Percentiles rank a stretch among this genome's conserved stretches.
phyloP scores from a whole-genome alignment of 2,329 filamentous ascomycete species.

The Colletotrichum musicola region DNA sequence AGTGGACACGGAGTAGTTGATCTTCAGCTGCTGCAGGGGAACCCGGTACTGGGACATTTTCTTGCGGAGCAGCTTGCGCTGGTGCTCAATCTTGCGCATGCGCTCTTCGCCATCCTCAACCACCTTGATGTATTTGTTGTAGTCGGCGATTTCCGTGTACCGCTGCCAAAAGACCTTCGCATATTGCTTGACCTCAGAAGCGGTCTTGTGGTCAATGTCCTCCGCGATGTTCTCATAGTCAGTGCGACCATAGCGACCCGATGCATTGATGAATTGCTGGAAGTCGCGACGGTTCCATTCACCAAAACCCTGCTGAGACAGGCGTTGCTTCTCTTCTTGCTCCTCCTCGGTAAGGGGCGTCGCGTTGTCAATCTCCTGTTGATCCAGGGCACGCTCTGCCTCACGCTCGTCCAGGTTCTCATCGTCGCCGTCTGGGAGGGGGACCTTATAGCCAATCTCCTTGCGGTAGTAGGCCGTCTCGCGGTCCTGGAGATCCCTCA shows the following conservation, averaged over 20 bases:
- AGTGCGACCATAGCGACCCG: constrained; percentile 88
- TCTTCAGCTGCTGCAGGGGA: constrained; percentile 95
- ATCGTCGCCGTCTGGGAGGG: constrained; percentile 87
- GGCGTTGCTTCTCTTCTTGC: constrained; percentile 83
- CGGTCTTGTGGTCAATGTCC: constrained; percentile 91
- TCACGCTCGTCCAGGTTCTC: constrained; percentile 88
- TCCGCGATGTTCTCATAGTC: constrained; percentile 88
- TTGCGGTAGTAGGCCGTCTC: constrained; percentile 97
- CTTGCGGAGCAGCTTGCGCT: constrained; percentile 91
- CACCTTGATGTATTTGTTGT: constrained; percentile 86
- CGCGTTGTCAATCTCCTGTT: constrained; percentile 93
- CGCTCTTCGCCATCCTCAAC: constrained; percentile 96
- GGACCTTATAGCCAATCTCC: constrained; percentile 95
- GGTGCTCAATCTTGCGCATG: constrained; percentile 87
- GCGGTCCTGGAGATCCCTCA: constrained; percentile 92
- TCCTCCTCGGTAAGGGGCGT: constrained; percentile 90
- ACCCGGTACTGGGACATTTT: constrained; percentile 98
- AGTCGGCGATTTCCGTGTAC: constrained; percentile 90
- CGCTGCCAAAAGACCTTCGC: constrained; percentile 97
- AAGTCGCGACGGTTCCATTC: constrained; percentile 98
- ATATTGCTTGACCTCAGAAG: constrained; percentile 88
- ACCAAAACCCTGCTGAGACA: constrained; percentile 88
- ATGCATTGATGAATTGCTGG: constrained; percentile 97
- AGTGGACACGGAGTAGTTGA: constrained; percentile 98
- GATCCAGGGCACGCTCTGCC: constrained; percentile 87